phyloP scores from a whole-genome alignment of 768 basidiomycete species.

The Boletus patriciae region DNA sequence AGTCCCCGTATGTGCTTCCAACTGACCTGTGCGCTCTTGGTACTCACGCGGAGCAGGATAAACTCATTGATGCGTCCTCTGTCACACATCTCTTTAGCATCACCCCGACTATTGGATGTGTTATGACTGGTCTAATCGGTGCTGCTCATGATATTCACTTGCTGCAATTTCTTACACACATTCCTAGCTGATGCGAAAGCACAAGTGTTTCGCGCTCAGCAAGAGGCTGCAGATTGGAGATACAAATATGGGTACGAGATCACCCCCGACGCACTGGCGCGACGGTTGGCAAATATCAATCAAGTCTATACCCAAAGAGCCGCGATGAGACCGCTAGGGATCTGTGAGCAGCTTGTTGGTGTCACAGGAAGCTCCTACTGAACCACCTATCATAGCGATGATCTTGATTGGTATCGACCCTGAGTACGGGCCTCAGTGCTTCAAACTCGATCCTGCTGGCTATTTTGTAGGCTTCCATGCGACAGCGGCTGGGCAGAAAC shows the following conservation, averaged over 20 bases:
- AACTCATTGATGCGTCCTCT: constrained; percentile 91
- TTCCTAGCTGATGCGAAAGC: constrained; percentile 83
- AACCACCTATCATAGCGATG: constrained; percentile 63
- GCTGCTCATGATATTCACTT: constrained; percentile 17
- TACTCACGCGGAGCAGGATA: constrained; percentile 62
- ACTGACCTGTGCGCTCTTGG: not conserved
- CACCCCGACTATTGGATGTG: constrained; percentile 95
- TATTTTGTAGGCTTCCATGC: constrained; percentile 99
- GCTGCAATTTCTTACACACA: constrained; percentile 1
- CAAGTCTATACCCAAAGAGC: constrained; percentile 98
- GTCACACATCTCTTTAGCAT: constrained; percentile 96
- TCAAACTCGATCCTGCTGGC: constrained; percentile 98
- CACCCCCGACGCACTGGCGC: constrained; percentile 92
- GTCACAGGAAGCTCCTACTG: not conserved
- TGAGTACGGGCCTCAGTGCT: constrained; percentile 92
- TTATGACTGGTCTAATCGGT: constrained; percentile 98
- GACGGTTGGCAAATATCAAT: constrained; percentile 95
- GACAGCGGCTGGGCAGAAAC: constrained; percentile 93
- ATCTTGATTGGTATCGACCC: constrained; percentile 91
- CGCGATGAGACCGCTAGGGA: constrained; percentile 94
- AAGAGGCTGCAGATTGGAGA: constrained; percentile 89
- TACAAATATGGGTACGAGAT: constrained; percentile 99
- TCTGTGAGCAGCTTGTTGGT: constrained; percentile 56
- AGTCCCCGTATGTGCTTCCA: constrained; percentile 72
- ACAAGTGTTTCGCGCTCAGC: constrained; percentile 82